Conservation (phyloP, 768 basidiomycete genomes). For the Lentinula detonsa region DNA sequence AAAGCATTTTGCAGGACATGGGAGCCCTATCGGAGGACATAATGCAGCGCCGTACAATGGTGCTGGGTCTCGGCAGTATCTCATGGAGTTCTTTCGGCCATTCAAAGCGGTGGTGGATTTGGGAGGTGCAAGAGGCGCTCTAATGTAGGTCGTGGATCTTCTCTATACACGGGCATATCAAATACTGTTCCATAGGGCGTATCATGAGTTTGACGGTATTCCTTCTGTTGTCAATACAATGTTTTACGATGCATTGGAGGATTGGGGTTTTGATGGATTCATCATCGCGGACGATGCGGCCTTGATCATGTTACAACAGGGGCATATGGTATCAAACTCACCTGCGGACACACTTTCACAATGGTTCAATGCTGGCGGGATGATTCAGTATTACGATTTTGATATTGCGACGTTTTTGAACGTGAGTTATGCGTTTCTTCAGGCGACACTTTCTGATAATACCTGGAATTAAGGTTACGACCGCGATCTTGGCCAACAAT, state of each 20-base stretch:
- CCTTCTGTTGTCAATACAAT: constrained; percentile 17
- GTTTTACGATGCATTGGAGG: constrained; percentile 16
- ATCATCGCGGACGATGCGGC: constrained; percentile 10
- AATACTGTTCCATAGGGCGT: constrained; percentile 13
- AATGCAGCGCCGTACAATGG: constrained; percentile 18
- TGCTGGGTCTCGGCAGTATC: constrained; percentile 15
- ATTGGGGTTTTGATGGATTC: constrained; percentile 19
- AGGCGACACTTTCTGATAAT: background rate
- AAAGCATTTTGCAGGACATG: constrained; percentile 20
- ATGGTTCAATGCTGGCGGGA: constrained; percentile 21
- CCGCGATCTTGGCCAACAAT: constrained; percentile 13
- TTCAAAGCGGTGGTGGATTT: constrained; percentile 18
- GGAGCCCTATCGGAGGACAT: constrained; percentile 16
- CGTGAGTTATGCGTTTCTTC: constrained; percentile 6
- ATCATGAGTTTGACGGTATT: constrained; percentile 20
- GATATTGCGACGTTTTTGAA: constrained; percentile 14
- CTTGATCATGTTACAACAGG: constrained; percentile 11
- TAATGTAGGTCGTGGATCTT: constrained; percentile 14
- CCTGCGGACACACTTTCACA: constrained; percentile 18
- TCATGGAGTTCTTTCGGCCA: constrained; percentile 19
- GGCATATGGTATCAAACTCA: constrained; percentile 14
- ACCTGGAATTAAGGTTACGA: constrained; percentile 5
- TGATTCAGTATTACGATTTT: constrained; percentile 19
- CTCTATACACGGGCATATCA: background rate
- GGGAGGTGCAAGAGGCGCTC: constrained; percentile 17